Conservation (phyloP, 805 yeast species). For the Grigorovia transvaalensis region DNA sequence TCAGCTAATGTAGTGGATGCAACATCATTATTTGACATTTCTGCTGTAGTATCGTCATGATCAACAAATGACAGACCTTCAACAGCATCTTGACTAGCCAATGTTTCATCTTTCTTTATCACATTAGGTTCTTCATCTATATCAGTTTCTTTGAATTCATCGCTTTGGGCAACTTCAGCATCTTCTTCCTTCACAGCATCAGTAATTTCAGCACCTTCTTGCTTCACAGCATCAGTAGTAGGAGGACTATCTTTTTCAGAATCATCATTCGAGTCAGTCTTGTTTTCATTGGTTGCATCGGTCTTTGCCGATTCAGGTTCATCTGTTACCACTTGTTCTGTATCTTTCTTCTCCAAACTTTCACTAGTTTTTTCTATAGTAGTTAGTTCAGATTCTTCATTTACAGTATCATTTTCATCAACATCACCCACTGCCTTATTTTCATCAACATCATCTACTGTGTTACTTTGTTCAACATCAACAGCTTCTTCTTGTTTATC, state of each 20-base stretch:
- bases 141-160: background rate
- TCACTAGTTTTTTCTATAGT: background rate
- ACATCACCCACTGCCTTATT: background rate
- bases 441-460: background rate
- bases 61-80: constrained; percentile 2
- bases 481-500: background rate
- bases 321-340: no score
- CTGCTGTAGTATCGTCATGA: background rate
- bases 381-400: background rate
- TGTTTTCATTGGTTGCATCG: no score
- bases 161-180: no score
- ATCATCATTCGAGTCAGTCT: no score
- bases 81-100: background rate
- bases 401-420: background rate
- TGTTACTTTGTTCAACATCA: no score
- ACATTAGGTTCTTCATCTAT: background rate
- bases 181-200: no score
- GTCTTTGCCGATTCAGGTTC: no score
- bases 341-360: background rate
- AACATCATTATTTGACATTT: no score
- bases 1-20: background rate
- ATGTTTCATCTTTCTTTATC: background rate
- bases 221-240: no score
- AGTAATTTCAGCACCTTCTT: no score
- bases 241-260: no score